Evolutionary conservation across 805 yeast species (phyloP).

Genomic region (Ogataea parapolymorpha): DNA sequence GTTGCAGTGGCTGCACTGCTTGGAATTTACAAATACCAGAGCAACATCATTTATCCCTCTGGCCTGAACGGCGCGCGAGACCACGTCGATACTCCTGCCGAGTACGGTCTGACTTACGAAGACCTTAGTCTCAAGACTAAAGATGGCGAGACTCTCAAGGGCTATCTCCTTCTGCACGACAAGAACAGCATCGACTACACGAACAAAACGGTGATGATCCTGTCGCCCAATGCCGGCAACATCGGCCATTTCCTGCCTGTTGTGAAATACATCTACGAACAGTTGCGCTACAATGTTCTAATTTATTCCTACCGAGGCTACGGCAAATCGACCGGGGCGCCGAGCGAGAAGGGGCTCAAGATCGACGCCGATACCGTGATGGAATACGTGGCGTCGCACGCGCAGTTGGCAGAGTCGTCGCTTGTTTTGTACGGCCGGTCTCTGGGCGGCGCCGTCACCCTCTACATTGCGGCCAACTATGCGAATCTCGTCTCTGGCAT

Average conservation of each 20-base stretch:
- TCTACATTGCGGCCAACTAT: constrained; percentile 67
- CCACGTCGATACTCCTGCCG: constrained; percentile 73
- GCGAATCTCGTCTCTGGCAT: constrained; percentile 54
- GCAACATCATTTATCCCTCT: constrained; percentile 77
- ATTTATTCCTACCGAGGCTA: constrained; percentile 90
- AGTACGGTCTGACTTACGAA: constrained; percentile 63
- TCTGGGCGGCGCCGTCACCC: constrained; percentile 92
- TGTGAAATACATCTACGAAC: constrained; percentile 61
- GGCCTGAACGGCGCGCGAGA: constrained; percentile 70
- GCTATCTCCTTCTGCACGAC: constrained; percentile 58
- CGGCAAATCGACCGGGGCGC: constrained; percentile 72
- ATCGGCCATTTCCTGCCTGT: constrained; percentile 88
- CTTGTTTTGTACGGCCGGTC: constrained; percentile 82
- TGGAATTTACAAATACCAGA: constrained; percentile 61
- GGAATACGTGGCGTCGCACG: constrained; percentile 52
- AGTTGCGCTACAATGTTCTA: constrained; percentile 71
- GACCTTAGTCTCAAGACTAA: constrained; percentile 55
- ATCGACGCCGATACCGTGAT: constrained; percentile 74
- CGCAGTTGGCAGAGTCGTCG: constrained; percentile 48
- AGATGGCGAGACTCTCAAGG: constrained; percentile 68
- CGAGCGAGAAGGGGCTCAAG: constrained; percentile 78
- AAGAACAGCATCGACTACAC: constrained; percentile 35
- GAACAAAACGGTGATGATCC: constrained; percentile 68
- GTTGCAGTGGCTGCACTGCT: constrained; percentile 43
- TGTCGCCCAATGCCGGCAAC: constrained; percentile 95